Base-by-base conservation (phyloP, 345 rosid genomes). In the Balakata baccata region DNA sequence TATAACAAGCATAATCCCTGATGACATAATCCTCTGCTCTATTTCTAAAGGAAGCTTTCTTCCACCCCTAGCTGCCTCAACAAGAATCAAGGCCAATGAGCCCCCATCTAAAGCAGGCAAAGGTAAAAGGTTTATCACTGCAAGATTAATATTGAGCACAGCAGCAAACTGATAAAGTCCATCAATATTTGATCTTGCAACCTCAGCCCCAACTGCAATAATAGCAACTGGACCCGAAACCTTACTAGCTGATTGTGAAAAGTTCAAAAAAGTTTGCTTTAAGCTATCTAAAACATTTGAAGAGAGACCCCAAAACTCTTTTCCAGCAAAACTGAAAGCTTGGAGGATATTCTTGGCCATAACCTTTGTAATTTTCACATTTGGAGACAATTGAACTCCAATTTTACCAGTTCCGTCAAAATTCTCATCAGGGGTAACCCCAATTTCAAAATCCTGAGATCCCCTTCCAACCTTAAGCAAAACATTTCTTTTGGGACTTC, bases 31-130 rank as follows among this genome's bases (percentile, higher is more conserved):
- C 72, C 88, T 84, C 86, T 92, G 98, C 84, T 94, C 98, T 51
- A 92, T 49, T 78, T 92, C 98, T 66, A 86, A 76, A 23, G 97
- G 97, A 65, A 94, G 93, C 85, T 92, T 94, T 84, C 87, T 87
- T 47, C 98, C 98, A 69, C 97, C 96, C 77, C 98, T 80, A 47
- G 86, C 93, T 5, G 96, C 92, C 85, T 94, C 98, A 52, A 94
- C 22, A 51, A 92, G 84, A 82, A 94, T 87, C 81, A 92, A 84
- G 52, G 98, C 98, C 85, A 92, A 78, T 1, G 98, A 82, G 38
- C 98, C 98, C 46, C 98, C 98, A 65, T 94, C 98, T 17, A 90
- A 79, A 53, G 98, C 98, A 74, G 98, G 98, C 73, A 94, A 83
- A 1, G 98, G 98, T 69, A 92, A 88, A 58, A 92, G 92, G 71